Evolutionary conservation across 2,329 filamentous ascomycete species (phyloP).

Genomic region (Cytospora leucostoma): DNA sequence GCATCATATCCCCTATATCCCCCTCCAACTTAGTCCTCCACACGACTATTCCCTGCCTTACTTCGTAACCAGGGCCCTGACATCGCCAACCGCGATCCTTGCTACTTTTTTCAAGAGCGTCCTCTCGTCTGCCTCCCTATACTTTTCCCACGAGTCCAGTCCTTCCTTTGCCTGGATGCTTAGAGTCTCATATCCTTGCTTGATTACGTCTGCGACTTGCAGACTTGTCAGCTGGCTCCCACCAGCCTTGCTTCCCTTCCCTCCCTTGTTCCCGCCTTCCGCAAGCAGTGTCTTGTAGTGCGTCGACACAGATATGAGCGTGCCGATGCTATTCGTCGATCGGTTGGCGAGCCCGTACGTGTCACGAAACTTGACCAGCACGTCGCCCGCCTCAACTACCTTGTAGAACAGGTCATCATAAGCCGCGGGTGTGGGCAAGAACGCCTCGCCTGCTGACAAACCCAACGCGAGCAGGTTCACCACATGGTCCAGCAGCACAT

Average conservation of each 20-base stretch:
- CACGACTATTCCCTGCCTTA: slow-evolving; percentile 23
- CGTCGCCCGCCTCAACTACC: slow-evolving; percentile 86
- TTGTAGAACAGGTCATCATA: slow-evolving; percentile 99
- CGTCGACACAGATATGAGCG: slow-evolving; percentile 75
- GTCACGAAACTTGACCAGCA: slow-evolving; percentile 78
- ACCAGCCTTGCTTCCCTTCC: slow-evolving; percentile 44
- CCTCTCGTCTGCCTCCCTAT: slow-evolving; percentile 84
- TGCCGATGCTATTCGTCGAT: slow-evolving; percentile 74
- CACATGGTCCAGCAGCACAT: slow-evolving; percentile 72
- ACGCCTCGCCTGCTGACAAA: slow-evolving; percentile 83
- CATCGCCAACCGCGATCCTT: slow-evolving; percentile 69
- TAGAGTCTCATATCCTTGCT: slow-evolving; percentile 92
- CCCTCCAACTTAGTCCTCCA: not conserved
- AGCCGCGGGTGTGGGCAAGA: slow-evolving; percentile 80
- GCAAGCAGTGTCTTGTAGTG: slow-evolving; percentile 87
- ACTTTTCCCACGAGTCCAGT: slow-evolving; percentile 81
- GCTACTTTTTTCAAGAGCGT: slow-evolving; percentile 84
- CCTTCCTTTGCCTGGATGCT: slow-evolving; percentile 89
- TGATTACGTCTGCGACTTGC: slow-evolving; percentile 89
- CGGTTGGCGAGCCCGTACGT: slow-evolving; percentile 65
- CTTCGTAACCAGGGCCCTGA: slow-evolving; percentile 52
- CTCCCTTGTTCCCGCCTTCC: slow-evolving; percentile 50
- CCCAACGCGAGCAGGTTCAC: slow-evolving; percentile 83
- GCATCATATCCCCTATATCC: not conserved
- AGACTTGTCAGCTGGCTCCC: slow-evolving; percentile 71